Evolutionary conservation across 1,284 basidiomycete species (phyloP), one percentile per base, ranked within the genome.

Genomic region (Cerrena zonata): DNA sequence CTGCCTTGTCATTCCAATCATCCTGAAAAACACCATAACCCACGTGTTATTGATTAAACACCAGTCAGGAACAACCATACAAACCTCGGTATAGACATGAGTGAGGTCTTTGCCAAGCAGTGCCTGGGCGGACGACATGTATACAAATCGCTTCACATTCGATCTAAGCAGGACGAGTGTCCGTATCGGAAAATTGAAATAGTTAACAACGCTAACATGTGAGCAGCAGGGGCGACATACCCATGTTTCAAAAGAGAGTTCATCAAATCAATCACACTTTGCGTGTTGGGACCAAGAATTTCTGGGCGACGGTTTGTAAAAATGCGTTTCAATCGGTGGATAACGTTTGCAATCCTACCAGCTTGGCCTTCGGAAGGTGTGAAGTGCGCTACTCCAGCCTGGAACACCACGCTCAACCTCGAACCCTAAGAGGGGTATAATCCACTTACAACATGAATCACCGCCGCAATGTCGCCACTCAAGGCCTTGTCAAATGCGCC

Each of bases 1-100:
- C 65, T 2, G 77, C 73, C 34, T 73, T 69, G 5, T 78, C 64
- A 69, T 91, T 88, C 88, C 88, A 91, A 62, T 86, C 76, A 7
- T 52, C 47, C 46, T 52, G 25, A 10, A 34, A n/a, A n/a, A n/a
- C n/a, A n/a, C n/a, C n/a, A n/a, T n/a, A n/a, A n/a, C n/a, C n/a
- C n/a, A n/a, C n/a, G n/a, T n/a, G n/a, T n/a, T n/a, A n/a, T n/a
- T n/a, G n/a, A n/a, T n/a, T n/a, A n/a, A n/a, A n/a, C n/a, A n/a
- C n/a, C n/a, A n/a, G n/a, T 25, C 23, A 11, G 45, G 13, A 21
- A 39, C 11, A 10, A 36, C 11, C n/a, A n/a, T n/a, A n/a, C 22
- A n/a, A 22, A 49, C 48, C 25, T 53, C 54, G 12, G 47, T 51
- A 37, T 56, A 56, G 34, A 57, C 34, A 40, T 53, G 53, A 24